A percentile compares a stretch with the other conserved stretches of the same genome.
Conservation (phyloP, 1,139 yeast genomes). For the Debaryomyces psychrophilus region DNA sequence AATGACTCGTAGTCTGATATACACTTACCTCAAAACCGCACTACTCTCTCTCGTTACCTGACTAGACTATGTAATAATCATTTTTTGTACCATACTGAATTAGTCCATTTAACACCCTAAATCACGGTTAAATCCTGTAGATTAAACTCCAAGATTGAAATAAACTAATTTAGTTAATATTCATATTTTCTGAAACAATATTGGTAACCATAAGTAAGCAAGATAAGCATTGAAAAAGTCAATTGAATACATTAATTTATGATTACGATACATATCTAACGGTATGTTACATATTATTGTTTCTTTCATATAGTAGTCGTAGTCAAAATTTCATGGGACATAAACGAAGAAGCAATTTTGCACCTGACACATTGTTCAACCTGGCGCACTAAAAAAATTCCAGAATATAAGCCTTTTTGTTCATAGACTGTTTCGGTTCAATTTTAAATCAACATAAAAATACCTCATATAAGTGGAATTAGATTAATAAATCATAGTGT, state of each 20-base stretch:
- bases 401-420: not conserved
- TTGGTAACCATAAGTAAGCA: too few relatives aligned
- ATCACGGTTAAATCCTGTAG: too few relatives aligned
- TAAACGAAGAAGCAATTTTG: slow-evolving; percentile 3
- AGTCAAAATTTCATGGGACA: not conserved
- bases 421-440: not conserved
- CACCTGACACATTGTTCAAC: slow-evolving; percentile 3
- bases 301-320: not conserved
- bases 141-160: too few relatives aligned
- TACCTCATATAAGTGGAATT: not conserved
- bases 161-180: too few relatives aligned
- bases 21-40: too few relatives aligned
- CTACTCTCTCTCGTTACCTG: too few relatives aligned
- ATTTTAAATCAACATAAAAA: not conserved
- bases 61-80: too few relatives aligned
- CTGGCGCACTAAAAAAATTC: slow-evolving; percentile 2
- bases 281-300: not conserved
- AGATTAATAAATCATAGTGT: not conserved
- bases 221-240: too few relatives aligned
- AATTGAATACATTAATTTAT: not conserved
- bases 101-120: too few relatives aligned
- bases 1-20: not conserved
- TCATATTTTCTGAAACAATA: too few relatives aligned
- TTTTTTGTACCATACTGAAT: too few relatives aligned
- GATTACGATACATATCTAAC: too few relatives aligned